Evolutionary conservation across 2,329 filamentous ascomycete species (phyloP).

Genomic region (Dryadomyces quercus-mongolicae): DNA sequence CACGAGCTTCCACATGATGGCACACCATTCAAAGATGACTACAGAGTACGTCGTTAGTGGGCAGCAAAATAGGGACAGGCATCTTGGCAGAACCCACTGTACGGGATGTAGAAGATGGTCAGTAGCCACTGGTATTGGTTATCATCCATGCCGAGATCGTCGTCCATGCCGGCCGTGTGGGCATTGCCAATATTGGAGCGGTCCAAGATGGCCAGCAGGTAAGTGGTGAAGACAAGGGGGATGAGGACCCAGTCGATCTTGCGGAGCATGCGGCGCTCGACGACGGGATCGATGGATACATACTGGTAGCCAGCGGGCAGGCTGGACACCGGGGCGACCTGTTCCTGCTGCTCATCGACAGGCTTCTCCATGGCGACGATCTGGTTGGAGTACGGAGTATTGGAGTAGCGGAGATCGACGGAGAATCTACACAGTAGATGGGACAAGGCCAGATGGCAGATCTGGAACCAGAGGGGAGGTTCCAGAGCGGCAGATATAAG

Average conservation of each 20-base stretch:
- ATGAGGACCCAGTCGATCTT: conserved; percentile 22
- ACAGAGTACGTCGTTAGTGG: not conserved
- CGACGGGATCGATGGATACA: conserved; percentile 16
- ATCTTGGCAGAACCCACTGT: conserved; percentile 17
- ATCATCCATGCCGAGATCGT: conserved; percentile 24
- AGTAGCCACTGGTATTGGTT: conserved; percentile 29
- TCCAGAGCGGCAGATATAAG: no score
- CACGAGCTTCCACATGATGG: conserved; percentile 28
- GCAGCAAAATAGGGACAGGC: accelerated
- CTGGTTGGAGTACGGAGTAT: not conserved
- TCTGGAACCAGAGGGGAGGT: no score
- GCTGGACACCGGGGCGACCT: not conserved
- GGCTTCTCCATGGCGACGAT: conserved; percentile 5
- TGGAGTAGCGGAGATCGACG: not conserved
- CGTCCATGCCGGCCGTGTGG: conserved; percentile 15
- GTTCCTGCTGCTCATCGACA: not conserved
- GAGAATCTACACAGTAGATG: no score
- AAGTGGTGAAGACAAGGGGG: conserved; percentile 19
- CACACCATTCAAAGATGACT: conserved; percentile 29
- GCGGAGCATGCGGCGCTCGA: conserved; percentile 21
- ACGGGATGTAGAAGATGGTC: conserved; percentile 32
- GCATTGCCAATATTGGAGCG: conserved; percentile 17
- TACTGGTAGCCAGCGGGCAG: not conserved
- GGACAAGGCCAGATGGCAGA: no score
- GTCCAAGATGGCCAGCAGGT: conserved; percentile 15